A percentile compares a stretch with the other conserved stretches of the same genome.
Conservation (phyloP, 257 asterid species). For the Gynochthodes officinalis region DNA sequence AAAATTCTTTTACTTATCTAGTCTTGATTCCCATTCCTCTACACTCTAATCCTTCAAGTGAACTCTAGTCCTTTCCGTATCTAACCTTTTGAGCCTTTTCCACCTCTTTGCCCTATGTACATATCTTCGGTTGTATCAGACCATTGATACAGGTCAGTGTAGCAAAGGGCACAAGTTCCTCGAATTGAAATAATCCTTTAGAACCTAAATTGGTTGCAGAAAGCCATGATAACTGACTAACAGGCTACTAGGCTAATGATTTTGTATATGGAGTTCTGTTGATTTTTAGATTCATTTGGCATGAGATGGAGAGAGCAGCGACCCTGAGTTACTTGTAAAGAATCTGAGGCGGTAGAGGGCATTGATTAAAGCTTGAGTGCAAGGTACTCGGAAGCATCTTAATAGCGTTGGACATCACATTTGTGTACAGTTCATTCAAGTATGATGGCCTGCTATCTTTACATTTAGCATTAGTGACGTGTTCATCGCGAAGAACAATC, state of each 20-base stretch:
- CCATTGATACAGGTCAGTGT: background rate
- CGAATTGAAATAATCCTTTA: background rate
- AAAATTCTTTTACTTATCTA: slow-evolving; percentile 18
- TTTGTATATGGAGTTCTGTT: background rate
- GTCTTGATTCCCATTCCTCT: slow-evolving; percentile 21
- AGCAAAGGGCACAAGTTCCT: slow-evolving; percentile 1
- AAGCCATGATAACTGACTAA: background rate
- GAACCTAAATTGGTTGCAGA: background rate
- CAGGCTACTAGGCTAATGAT: background rate
- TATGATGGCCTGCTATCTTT: background rate
- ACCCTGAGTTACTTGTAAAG: background rate
- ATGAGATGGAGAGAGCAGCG: background rate
- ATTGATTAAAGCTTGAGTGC: background rate
- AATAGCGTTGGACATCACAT: background rate
- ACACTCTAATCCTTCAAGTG: slow-evolving; percentile 19
- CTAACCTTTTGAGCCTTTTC: slow-evolving; percentile 11
- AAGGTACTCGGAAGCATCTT: background rate
- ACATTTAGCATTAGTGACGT: too few species aligned
- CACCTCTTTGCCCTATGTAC: slow-evolving; percentile 24
- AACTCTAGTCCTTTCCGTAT: background rate
- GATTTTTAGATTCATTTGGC: background rate
- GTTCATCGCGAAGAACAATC: too few species aligned
- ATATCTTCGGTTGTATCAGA: slow-evolving; percentile 24
- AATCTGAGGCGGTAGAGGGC: background rate
- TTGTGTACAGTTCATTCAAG: background rate